Conservation (phyloP, 257 asterid species). For the Capsicum rhomboideum region DNA sequence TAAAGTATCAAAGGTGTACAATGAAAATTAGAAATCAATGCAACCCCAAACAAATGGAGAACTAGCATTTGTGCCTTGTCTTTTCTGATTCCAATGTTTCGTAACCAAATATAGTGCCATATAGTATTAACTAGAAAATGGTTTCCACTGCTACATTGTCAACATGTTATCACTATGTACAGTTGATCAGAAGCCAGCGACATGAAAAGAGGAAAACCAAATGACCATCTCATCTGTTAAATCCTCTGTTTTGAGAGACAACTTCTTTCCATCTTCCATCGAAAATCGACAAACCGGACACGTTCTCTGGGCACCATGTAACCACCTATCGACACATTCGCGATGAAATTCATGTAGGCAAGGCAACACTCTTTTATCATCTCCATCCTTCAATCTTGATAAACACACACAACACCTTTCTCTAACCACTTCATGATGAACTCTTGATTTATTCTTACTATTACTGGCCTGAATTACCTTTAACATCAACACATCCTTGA, state of each 20-base stretch:
- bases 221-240: conserved; percentile 28
- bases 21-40: not conserved
- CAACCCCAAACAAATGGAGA: not conserved
- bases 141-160: not conserved
- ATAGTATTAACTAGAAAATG: not conserved
- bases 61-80: not conserved
- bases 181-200: conserved; percentile 26
- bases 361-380: conserved; percentile 14
- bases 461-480: not conserved
- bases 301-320: conserved; percentile 16
- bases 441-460: conserved; percentile 10
- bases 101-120: not conserved
- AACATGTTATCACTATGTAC: not conserved
- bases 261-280: conserved; percentile 8
- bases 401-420: conserved; percentile 29
- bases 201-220: conserved; percentile 45
- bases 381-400: conserved; percentile 21
- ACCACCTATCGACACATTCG: conserved; percentile 25
- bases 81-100: not conserved
- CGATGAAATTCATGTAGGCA: conserved; percentile 36
- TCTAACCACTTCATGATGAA: not conserved
- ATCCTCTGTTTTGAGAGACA: conserved; percentile 1
- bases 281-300: conserved; percentile 33
- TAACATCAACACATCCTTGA: conserved; percentile 2
- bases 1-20: not conserved